Evolutionary conservation across 1,139 yeast species (phyloP).

Genomic region (Taphrina wiesneri): DNA sequence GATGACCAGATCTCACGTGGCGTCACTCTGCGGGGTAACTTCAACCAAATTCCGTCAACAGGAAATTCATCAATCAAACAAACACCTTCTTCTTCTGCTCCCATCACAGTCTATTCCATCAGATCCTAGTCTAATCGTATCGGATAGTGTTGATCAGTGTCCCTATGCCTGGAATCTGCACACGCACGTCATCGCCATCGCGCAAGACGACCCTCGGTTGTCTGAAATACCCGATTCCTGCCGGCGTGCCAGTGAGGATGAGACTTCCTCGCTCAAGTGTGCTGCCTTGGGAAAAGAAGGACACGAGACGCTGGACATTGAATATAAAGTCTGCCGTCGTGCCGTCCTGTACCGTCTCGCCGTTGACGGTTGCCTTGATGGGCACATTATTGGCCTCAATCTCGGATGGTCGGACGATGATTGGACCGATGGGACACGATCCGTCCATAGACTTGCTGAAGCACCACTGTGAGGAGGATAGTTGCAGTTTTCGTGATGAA

Average conservation of each 20-base stretch:
- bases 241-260: conserved; percentile 90
- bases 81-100: no score
- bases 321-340: conserved; percentile 55
- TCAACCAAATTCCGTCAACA: no score
- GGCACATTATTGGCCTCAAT: conserved; percentile 45
- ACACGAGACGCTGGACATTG: conserved; percentile 51
- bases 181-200: conserved; percentile 8
- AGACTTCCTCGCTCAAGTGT: conserved; percentile 88
- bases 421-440: conserved; percentile 8
- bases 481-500: background rate
- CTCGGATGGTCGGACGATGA: background rate
- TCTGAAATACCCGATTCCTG: background rate
- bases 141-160: conserved; percentile 7
- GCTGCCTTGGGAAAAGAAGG: conserved; percentile 56
- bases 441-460: conserved; percentile 14
- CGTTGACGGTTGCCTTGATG: conserved; percentile 51
- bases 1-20: no score
- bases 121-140: no score
- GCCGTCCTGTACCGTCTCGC: conserved; percentile 52
- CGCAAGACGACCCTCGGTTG: background rate
- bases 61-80: no score
- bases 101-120: no score
- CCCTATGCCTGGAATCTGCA: conserved; percentile 1
- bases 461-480: conserved; percentile 10
- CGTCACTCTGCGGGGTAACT: no score